Evolutionary conservation across 1,284 basidiomycete species (phyloP), one percentile per base, ranked within the genome.

Genomic region (Cutaneotrichosporon dermatis): DNA sequence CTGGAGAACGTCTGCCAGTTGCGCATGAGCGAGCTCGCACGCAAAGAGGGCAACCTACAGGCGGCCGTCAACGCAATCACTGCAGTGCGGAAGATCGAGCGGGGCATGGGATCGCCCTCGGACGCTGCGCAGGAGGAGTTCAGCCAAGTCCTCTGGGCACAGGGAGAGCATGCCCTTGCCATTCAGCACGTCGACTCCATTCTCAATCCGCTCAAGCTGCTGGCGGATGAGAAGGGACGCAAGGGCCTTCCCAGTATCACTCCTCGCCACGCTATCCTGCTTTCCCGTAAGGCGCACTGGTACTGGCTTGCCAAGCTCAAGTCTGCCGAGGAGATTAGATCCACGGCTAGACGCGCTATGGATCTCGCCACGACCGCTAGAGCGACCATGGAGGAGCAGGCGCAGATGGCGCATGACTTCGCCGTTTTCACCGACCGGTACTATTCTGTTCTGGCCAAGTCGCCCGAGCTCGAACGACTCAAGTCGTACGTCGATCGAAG

Each of bases 361-460:
- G 53, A 33, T 2, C 45, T 66, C 2, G 64, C 64, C 10, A 49
- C 55, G 25, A 56, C 40, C 6, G 44, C 51, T 25, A 61, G 57
- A 12, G 54, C 64, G 12, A 35, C 53, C 4, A 9, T 45, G 0
- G 60, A 69, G 8, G 77, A 82, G 11, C 82, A 82, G 49, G 86
- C 87, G 7, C 80, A 82, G n/a, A 82, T 98, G 36, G 90, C 84
- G 68, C 86, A 89, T 66, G 84, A 89, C 66, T 96, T 86, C 72
- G 95, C 94, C 0, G 81, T 84, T 25, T 98, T 98, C 70, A 88
- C 93, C 0, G 92, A 97, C 70, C 81, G 83, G 6, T 92, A 98
- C 67, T 92, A 92, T 69, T 84, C 87, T 59, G 79, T 84, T 2
- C 82, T 89, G 44, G 75, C 82, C 25, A 83, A 83, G 58, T 89